These are phyloP conservation scores for Leucogyrophana mollusca DNA, from an alignment of 768 basidiomycete species.

Conservation along the genomic window DNA sequence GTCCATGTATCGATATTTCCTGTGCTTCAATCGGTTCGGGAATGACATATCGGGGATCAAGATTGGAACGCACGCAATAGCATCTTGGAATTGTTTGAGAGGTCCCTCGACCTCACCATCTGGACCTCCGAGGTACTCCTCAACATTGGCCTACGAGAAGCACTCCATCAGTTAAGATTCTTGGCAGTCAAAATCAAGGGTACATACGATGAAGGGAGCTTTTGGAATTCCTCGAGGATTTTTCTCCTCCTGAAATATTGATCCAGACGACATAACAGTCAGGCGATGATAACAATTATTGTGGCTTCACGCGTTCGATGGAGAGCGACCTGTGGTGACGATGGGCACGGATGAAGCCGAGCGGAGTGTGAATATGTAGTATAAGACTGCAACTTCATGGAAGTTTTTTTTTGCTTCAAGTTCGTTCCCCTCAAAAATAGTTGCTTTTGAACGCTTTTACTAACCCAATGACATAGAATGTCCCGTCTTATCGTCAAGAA, in stretches of 20 bases:
- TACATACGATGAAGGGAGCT: slow-evolving; percentile 90
- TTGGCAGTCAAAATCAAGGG: not conserved
- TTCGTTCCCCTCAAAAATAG: no score
- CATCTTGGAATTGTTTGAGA: slow-evolving; percentile 85
- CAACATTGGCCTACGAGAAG: slow-evolving; percentile 71
- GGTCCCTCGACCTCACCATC: slow-evolving; percentile 77
- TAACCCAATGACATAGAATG: slow-evolving; percentile 39
- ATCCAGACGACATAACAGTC: slow-evolving; percentile 20
- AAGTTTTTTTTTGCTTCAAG: not conserved
- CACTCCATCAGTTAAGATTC: slow-evolving; percentile 3
- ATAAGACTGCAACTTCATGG: not conserved
- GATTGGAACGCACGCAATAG: slow-evolving; percentile 58
- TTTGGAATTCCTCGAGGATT: slow-evolving; percentile 94
- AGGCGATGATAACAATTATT: not conserved
- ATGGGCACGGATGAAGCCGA: slow-evolving; percentile 10
- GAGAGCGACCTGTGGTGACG: no score
- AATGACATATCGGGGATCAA: slow-evolving; percentile 25
- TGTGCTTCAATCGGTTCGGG: slow-evolving; percentile 38
- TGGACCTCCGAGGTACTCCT: slow-evolving; percentile 78
- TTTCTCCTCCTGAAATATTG: slow-evolving; percentile 44
- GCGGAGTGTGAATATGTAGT: slow-evolving; percentile 14
- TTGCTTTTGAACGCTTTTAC: no score
- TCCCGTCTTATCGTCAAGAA: slow-evolving; percentile 86
- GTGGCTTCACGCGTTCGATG: not conserved
- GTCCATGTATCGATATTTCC: slow-evolving; percentile 99